These are phyloP conservation scores for Arxiozyma heterogenica DNA, from an alignment of 1,139 yeast species.

Conservation along the genomic window DNA sequence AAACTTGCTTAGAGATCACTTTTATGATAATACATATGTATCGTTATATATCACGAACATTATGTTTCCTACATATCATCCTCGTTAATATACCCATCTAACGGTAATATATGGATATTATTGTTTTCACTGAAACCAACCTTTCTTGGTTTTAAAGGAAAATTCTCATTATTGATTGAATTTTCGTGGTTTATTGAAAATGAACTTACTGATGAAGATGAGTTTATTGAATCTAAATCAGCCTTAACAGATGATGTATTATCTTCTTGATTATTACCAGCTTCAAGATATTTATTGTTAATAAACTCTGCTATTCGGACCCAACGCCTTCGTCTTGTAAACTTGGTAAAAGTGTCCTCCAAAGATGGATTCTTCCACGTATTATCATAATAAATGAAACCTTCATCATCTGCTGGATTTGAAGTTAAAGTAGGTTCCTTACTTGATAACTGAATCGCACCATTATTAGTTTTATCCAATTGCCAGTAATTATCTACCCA, in stretches of 20 bases:
- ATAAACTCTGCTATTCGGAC: slow-evolving; percentile 85
- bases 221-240: not conserved
- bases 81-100: slow-evolving; percentile 3
- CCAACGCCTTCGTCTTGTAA: slow-evolving; percentile 94
- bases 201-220: not conserved
- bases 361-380: slow-evolving; percentile 90
- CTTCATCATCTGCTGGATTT: slow-evolving; percentile 73
- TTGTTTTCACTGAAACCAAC: slow-evolving; percentile 26
- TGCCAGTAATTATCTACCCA: slow-evolving; percentile 95
- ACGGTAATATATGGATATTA: slow-evolving; percentile 24
- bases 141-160: slow-evolving; percentile 11
- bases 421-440: slow-evolving; percentile 64
- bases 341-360: slow-evolving; percentile 81
- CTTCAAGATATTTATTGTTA: slow-evolving; percentile 4
- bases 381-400: slow-evolving; percentile 80
- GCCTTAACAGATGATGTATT: not conserved
- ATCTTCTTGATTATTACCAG: not conserved
- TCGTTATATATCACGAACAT: not conserved
- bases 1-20: no score
- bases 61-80: not conserved
- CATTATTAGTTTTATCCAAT: slow-evolving; percentile 80
- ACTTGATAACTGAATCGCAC: slow-evolving; percentile 62
- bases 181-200: not conserved
- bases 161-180: not conserved
- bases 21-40: no score